phyloP scores from a whole-genome alignment of 106 monocot species.

The Agapanthus africanus region DNA sequence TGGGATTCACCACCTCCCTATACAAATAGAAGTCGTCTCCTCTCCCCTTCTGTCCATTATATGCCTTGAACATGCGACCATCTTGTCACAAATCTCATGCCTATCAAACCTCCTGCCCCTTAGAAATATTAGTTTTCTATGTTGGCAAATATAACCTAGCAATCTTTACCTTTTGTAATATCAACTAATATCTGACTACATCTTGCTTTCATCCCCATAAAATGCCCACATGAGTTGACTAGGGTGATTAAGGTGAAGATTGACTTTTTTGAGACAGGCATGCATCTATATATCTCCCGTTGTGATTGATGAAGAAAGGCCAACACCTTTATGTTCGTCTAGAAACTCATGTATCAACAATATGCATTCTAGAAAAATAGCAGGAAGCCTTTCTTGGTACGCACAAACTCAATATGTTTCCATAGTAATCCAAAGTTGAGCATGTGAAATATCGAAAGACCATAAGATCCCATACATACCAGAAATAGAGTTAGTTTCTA shows the following conservation, averaged over 20 bases:
- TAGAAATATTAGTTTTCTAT: background rate
- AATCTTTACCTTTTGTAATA: background rate
- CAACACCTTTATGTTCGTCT: background rate
- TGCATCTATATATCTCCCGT: background rate
- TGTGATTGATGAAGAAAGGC: background rate
- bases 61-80: too few relatives aligned
- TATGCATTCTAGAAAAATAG: background rate
- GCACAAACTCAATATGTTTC: background rate
- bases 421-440: background rate
- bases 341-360: background rate
- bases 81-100: too few relatives aligned
- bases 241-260: background rate
- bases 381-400: background rate
- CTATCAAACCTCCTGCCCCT: too few relatives aligned
- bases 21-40: background rate
- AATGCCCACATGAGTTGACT: background rate
- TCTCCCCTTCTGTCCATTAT: background rate
- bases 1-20: too few relatives aligned
- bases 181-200: background rate
- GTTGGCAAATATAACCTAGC: background rate
- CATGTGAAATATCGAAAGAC: background rate
- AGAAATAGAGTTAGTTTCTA: slow-evolving; percentile 3
- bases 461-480: too few relatives aligned
- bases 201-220: background rate
- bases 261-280: background rate